A percentile compares a stretch with the other conserved stretches of the same genome.
Evolutionary conservation across 2,329 filamentous ascomycete species (phyloP).

Genomic region (Nannizzia gypsea): DNA sequence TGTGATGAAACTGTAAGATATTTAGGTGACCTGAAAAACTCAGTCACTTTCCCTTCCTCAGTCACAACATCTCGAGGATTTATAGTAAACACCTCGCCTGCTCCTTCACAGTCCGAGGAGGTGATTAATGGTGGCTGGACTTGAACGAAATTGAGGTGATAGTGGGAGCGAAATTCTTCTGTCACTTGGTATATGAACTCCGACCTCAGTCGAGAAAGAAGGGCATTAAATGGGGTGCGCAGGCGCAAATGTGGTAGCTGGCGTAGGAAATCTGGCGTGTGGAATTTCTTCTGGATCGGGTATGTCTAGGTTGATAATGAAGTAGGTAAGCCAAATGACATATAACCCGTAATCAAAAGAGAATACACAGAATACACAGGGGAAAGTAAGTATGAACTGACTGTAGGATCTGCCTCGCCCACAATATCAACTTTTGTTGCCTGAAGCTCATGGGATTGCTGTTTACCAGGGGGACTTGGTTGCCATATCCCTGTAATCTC

Average conservation of each 20-base stretch:
- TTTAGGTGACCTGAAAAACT: slow-evolving; percentile 78
- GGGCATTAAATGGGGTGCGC: slow-evolving; percentile 67
- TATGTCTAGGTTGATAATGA: slow-evolving; percentile 50
- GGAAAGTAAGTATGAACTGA: slow-evolving; percentile 34
- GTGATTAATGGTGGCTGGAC: slow-evolving; percentile 90
- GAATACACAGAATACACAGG: too few species aligned
- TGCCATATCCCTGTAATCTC: slow-evolving; percentile 67
- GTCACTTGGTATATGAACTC: slow-evolving; percentile 62
- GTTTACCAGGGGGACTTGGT: slow-evolving; percentile 51
- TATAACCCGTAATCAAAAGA: too few species aligned
- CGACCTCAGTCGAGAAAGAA: slow-evolving; percentile 72
- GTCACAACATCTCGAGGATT: slow-evolving; percentile 31
- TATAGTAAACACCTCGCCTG: slow-evolving; percentile 82
- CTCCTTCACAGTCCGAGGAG: slow-evolving; percentile 93
- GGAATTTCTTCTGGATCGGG: slow-evolving; percentile 93
- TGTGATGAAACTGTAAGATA: slow-evolving; percentile 94
- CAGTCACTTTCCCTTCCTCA: slow-evolving; percentile 30
- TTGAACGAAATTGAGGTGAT: slow-evolving; percentile 50
- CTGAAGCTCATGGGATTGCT: slow-evolving; percentile 70
- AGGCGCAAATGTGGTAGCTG: slow-evolving; percentile 77
- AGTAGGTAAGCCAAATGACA: background rate
- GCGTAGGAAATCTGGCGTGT: slow-evolving; percentile 77
- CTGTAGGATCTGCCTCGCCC: slow-evolving; percentile 67
- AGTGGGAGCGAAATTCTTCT: slow-evolving; percentile 56
- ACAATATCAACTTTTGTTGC: slow-evolving; percentile 57